These are phyloP conservation scores for Chytriomyces confervae DNA, from an alignment of 192 early-diverging fungal species.

Conservation along the genomic window DNA sequence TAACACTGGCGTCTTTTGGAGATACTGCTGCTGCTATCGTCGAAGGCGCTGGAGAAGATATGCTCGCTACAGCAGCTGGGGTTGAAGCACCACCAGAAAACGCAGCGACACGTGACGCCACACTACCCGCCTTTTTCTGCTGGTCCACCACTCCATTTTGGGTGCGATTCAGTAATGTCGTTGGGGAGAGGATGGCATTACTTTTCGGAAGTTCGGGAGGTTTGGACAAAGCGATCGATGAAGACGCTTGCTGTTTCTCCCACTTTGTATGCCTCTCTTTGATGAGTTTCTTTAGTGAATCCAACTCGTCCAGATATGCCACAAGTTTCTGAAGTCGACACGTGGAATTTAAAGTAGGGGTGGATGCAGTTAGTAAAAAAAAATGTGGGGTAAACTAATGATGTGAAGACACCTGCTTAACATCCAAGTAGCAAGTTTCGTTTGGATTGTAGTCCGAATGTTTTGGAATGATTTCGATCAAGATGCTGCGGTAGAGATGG, in stretches of 20 bases:
- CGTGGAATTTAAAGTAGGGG: not conserved
- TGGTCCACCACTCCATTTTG: too few relatives aligned
- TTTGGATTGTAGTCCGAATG: slow-evolving; percentile 37
- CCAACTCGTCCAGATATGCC: slow-evolving; percentile 30
- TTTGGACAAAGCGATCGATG: not conserved
- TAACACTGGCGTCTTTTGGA: not conserved
- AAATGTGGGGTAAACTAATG: slow-evolving; percentile 3
- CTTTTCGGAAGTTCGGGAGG: not conserved
- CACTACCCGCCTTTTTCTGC: too few relatives aligned
- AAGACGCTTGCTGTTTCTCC: not conserved
- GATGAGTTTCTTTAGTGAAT: slow-evolving; percentile 37
- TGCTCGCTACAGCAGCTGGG: not conserved
- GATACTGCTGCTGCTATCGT: not conserved
- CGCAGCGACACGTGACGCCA: too few relatives aligned
- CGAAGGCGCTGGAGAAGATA: not conserved
- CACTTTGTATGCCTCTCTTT: slow-evolving; percentile 31
- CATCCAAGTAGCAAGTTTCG: slow-evolving; percentile 27
- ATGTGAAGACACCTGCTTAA: slow-evolving; percentile 5
- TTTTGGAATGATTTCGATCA: slow-evolving; percentile 44
- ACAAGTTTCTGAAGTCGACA: slow-evolving; percentile 23
- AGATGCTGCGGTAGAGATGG: slow-evolving; percentile 38
- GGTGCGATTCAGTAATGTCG: not conserved
- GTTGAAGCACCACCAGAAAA: not conserved
- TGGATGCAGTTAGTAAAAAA: not conserved
- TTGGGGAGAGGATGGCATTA: slow-evolving; percentile 4